Percentiles rank a stretch among this genome's conserved stretches.
These are phyloP conservation scores for Amanita rubescens DNA, from an alignment of 768 basidiomycete species.

Conservation along the genomic window DNA sequence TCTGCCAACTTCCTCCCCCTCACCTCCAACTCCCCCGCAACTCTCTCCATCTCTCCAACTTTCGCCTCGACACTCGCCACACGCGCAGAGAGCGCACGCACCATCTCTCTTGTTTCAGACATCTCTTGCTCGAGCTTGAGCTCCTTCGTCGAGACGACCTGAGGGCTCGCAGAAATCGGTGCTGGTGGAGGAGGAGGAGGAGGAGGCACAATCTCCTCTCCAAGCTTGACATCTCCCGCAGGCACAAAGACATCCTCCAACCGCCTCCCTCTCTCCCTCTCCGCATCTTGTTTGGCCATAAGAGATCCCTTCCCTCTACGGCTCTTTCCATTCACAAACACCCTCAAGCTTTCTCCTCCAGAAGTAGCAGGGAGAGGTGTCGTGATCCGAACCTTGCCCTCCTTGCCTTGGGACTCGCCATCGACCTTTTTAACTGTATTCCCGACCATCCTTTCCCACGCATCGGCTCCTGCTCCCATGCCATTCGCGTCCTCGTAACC, in stretches of 20 bases:
- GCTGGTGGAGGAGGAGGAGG: too few species aligned
- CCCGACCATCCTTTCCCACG: neutral
- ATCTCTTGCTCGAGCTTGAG: neutral
- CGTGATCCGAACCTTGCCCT: too few species aligned
- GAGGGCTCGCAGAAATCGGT: too few species aligned
- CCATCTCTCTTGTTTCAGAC: neutral
- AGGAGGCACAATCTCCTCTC: too few species aligned
- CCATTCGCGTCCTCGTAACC: too few species aligned
- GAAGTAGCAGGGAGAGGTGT: too few species aligned
- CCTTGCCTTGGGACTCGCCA: too few species aligned
- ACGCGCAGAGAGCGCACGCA: slow-evolving; percentile 1
- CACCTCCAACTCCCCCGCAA: slow-evolving; percentile 4
- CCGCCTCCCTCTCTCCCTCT: neutral
- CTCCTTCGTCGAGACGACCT: too few species aligned
- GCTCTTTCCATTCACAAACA: neutral
- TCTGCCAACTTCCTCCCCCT: too few species aligned
- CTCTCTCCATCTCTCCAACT: slow-evolving; percentile 4
- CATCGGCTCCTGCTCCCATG: neutral
- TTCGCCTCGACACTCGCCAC: slow-evolving; percentile 1
- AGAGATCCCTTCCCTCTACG: neutral
- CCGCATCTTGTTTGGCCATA: neutral
- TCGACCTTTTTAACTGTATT: slow-evolving; percentile 1
- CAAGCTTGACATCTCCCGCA: neutral
- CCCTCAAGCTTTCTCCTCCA: too few species aligned
- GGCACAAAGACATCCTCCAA: neutral